phyloP scores from a whole-genome alignment of 2,329 filamentous ascomycete species.

The Drechslerella dactyloides region DNA sequence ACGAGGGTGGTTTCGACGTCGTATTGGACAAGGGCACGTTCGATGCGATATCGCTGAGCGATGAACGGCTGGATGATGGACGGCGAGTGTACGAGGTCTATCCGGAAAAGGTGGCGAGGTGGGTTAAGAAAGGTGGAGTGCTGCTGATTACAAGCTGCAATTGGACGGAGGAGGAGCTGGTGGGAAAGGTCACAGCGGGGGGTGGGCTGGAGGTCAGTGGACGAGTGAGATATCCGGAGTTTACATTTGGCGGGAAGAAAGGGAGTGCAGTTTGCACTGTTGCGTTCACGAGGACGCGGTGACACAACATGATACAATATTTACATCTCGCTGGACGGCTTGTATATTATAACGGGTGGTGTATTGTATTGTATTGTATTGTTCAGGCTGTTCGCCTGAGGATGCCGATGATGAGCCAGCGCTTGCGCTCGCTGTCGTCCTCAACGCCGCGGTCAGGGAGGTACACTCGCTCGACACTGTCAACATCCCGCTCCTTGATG shows the following conservation, averaged over 20 bases:
- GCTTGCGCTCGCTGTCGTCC: conserved; percentile 69
- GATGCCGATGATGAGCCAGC: conserved; percentile 71
- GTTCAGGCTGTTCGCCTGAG: conserved; percentile 57
- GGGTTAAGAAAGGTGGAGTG: conserved; percentile 73
- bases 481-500: conserved; percentile 73
- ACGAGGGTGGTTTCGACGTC: conserved; percentile 74
- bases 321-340: too few relatives aligned
- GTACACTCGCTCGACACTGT: conserved; percentile 70
- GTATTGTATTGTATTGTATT: not conserved
- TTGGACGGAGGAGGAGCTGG: conserved; percentile 90
- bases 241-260: conserved; percentile 85
- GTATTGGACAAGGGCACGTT: conserved; percentile 99
- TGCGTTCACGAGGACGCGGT: conserved; percentile 69
- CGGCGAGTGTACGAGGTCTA: conserved; percentile 77
- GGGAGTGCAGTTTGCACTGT: conserved; percentile 88
- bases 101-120: conserved; percentile 68
- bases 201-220: conserved; percentile 64
- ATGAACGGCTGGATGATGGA: conserved; percentile 62
- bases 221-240: conserved; percentile 79
- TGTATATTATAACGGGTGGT: too few relatives aligned
- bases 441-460: conserved; percentile 67
- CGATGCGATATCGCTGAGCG: conserved; percentile 84
- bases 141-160: conserved; percentile 95
- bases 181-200: conserved; percentile 73
- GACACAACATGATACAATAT: conserved; percentile 17